Base-by-base conservation (phyloP, 2,329 filamentous ascomycete genomes). In the Rhynchosporium agropyri region DNA sequence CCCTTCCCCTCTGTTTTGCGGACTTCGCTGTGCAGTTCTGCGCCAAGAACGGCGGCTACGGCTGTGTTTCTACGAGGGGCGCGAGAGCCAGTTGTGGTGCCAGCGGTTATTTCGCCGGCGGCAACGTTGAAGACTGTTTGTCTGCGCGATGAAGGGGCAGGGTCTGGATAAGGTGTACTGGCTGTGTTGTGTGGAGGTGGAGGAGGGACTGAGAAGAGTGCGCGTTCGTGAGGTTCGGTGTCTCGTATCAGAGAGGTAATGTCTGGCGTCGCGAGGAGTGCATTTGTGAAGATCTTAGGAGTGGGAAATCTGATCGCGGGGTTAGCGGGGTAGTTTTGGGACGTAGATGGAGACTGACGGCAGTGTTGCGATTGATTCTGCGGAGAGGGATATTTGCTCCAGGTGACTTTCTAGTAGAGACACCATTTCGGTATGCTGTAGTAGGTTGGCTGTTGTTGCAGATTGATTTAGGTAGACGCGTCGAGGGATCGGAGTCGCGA, bases 221-320 rank as follows among this genome's bases (percentile, higher is more conserved):
- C 94, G 72, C 93, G 89, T 76, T 99, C 95, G 78, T 98, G 94
- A 28, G 89, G 80, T 77, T 99, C 95, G 3, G 94, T 97, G 76
- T 99, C 95, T 65, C 95, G 90, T 72, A 99, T 97, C 54, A 99
- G 81, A 12, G 91, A 86, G 3, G 95, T 98, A 70, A 99, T 98
- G 76, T 99, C 95, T 76, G 93, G 89, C 69, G 88, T 88, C 62
- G 89, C 88, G 55, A 98, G 87, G 45, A 99, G 84, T 40, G 95
- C 92, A 76, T 96, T 97, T 69, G 93, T 95, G 79, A 98, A 99
- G 73, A 95, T 92, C 72, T 91, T 96, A n/a, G 94, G 91, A 1
- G 86, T 86, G 46, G 91, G 91, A 71, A 98, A 98, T 40, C 92
- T 96, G 73, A 61, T 57, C 36, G 61, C 64, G 57, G 59, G 66